Conservation (phyloP, 495 filamentous ascomycete species). For the Aspergillus kassunensis region DNA sequence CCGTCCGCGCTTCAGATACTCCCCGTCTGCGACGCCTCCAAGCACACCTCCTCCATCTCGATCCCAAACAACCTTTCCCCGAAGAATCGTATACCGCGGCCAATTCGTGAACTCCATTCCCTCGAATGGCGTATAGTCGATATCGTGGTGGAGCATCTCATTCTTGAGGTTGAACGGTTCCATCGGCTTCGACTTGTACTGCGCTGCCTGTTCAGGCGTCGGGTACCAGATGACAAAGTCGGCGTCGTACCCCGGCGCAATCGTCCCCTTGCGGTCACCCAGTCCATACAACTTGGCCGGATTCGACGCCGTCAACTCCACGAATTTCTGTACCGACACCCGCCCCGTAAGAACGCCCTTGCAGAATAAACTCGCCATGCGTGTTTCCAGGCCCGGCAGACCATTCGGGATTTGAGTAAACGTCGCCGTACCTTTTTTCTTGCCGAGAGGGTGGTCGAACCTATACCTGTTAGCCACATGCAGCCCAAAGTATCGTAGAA, state of each 20-base stretch:
- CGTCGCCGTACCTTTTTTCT: slow-evolving; percentile 30
- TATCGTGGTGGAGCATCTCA: slow-evolving; percentile 53
- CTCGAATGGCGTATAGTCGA: slow-evolving; percentile 62
- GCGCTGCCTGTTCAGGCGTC: slow-evolving; percentile 14
- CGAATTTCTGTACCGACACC: slow-evolving; percentile 51
- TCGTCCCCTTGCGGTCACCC: slow-evolving; percentile 50
- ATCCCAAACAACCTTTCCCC: slow-evolving; percentile 56
- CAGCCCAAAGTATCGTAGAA: background rate
- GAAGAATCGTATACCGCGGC: slow-evolving; percentile 57
- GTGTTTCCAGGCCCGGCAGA: slow-evolving; percentile 56
- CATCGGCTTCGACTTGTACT: slow-evolving; percentile 12
- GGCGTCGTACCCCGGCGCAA: slow-evolving; percentile 52
- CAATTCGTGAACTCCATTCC: slow-evolving; percentile 52
- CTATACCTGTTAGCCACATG: slow-evolving; percentile 2
- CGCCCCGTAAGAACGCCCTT: slow-evolving; percentile 31
- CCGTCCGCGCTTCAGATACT: slow-evolving; percentile 42
- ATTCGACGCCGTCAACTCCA: slow-evolving; percentile 54
- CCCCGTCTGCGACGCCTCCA: slow-evolving; percentile 47
- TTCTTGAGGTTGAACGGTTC: slow-evolving; percentile 44
- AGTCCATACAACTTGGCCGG: slow-evolving; percentile 60
- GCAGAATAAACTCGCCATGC: slow-evolving; percentile 46
- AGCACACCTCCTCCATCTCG: slow-evolving; percentile 45
- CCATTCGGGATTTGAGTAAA: slow-evolving; percentile 52
- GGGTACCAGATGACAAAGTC: slow-evolving; percentile 46
- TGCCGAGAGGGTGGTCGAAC: slow-evolving; percentile 32